Conservation (phyloP, 495 filamentous ascomycete genomes). For the Neurospora africana region DNA sequence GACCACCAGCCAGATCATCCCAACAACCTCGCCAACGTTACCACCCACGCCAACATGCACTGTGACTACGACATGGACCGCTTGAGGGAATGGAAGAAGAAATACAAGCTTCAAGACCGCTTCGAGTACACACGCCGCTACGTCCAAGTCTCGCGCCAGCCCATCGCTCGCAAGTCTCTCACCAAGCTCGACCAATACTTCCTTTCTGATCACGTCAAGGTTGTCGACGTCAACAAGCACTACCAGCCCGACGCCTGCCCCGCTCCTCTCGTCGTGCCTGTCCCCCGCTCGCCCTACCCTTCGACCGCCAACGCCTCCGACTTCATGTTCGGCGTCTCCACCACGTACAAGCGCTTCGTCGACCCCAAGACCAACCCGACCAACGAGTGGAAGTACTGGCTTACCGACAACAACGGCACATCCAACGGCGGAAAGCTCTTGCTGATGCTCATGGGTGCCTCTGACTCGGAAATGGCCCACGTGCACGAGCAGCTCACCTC, state of each 20-base stretch:
- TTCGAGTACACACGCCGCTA: conserved; percentile 45
- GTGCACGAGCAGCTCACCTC: conserved; percentile 28
- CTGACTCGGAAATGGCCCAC: conserved; percentile 31
- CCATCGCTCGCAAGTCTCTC: conserved; percentile 34
- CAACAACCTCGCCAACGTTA: conserved; percentile 4
- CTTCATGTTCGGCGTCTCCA: conserved; percentile 43
- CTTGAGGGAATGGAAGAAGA: conserved; percentile 29
- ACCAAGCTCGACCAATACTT: conserved; percentile 36
- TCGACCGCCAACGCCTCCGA: conserved; percentile 34
- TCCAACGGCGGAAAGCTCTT: conserved; percentile 41
- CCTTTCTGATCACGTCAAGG: conserved; percentile 31
- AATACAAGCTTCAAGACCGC: conserved; percentile 33
- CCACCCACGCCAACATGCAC: conserved; percentile 20
- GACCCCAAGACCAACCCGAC: conserved; percentile 32
- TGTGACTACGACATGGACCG: conserved; percentile 36
- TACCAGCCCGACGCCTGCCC: conserved; percentile 32
- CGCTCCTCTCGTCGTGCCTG: conserved; percentile 36
- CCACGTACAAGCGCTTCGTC: conserved; percentile 35
- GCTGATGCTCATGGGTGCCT: conserved; percentile 32
- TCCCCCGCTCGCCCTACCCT: conserved; percentile 36
- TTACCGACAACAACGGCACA: conserved; percentile 36
- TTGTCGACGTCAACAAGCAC: conserved; percentile 33
- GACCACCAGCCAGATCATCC: conserved; percentile 6
- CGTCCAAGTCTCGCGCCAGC: conserved; percentile 32
- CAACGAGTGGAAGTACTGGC: conserved; percentile 40